A percentile compares a stretch with the other conserved stretches of the same genome.
These are phyloP conservation scores for Scheffersomyces cryptocercus DNA, from an alignment of 1,139 yeast genomes.

Conservation along the genomic window DNA sequence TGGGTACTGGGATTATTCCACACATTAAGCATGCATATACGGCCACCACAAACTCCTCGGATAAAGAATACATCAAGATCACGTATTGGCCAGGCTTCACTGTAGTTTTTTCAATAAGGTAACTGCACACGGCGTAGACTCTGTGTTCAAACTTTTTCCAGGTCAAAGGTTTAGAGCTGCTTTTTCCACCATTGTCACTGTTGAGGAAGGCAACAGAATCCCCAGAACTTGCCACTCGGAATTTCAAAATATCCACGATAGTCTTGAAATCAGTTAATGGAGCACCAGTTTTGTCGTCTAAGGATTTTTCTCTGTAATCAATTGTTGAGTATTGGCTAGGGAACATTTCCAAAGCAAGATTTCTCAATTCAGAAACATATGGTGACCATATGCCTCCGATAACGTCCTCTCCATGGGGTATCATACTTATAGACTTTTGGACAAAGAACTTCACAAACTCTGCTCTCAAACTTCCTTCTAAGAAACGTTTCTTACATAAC, in stretches of 20 bases:
- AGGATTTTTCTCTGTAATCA: slow-evolving; percentile 71
- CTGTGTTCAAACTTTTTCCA: slow-evolving; percentile 86
- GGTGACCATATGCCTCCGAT: slow-evolving; percentile 87
- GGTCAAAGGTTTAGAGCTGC: slow-evolving; percentile 56
- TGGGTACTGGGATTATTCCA: slow-evolving; percentile 80
- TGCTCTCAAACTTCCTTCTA: slow-evolving; percentile 74
- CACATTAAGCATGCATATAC: slow-evolving; percentile 83
- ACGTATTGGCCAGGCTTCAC: slow-evolving; percentile 71
- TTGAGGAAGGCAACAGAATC: slow-evolving; percentile 83
- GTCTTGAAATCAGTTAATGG: slow-evolving; percentile 72
- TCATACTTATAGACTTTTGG: slow-evolving; percentile 61
- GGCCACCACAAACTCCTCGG: slow-evolving; percentile 84
- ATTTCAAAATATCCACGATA: slow-evolving; percentile 73
- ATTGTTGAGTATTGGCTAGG: slow-evolving; percentile 66
- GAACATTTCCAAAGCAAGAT: slow-evolving; percentile 43
- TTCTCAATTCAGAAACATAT: slow-evolving; percentile 60
- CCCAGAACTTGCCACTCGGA: slow-evolving; percentile 72
- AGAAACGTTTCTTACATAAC: slow-evolving; percentile 80
- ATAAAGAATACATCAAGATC: slow-evolving; percentile 79
- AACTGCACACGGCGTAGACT: slow-evolving; percentile 69
- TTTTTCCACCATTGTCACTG: slow-evolving; percentile 55
- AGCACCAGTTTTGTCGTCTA: slow-evolving; percentile 77
- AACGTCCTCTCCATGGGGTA: slow-evolving; percentile 79
- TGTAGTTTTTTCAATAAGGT: slow-evolving; percentile 52
- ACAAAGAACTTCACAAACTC: slow-evolving; percentile 82